Evolutionary conservation across 331 rosid genomes (phyloP).

Genomic region (Malus hybrid): DNA sequence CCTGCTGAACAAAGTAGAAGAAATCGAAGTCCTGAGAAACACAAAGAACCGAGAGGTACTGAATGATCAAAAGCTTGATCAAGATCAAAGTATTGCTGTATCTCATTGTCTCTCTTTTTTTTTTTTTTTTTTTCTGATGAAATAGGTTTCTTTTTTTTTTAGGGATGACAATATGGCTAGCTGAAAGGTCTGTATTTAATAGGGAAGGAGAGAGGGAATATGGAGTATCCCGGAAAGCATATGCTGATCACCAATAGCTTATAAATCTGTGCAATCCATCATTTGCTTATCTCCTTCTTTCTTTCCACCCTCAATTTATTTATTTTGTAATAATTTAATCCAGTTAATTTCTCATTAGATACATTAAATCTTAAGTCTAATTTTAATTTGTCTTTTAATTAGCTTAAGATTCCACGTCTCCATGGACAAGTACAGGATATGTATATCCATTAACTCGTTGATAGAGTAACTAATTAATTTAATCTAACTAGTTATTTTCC

Average conservation of each 20-base stretch:
- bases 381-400: not conserved
- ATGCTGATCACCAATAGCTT: not conserved
- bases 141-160: too few species aligned
- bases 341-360: not conserved
- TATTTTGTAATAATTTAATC: not conserved
- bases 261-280: not conserved
- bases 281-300: slow-evolving; percentile 13
- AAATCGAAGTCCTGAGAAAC: slow-evolving; percentile 59
- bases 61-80: slow-evolving; percentile 40
- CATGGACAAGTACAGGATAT: not conserved
- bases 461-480: too few species aligned
- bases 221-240: slow-evolving; percentile 10
- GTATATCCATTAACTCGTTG: not conserved
- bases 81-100: slow-evolving; percentile 14
- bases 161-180: not conserved
- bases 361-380: not conserved
- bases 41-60: slow-evolving; percentile 41
- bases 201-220: not conserved
- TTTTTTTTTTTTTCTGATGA: not conserved
- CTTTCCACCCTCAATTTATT: not conserved
- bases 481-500: too few species aligned
- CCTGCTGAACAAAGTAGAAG: slow-evolving; percentile 89
- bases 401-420: too few species aligned
- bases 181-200: not conserved
- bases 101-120: slow-evolving; percentile 13